Evolutionary conservation across 768 basidiomycete species (phyloP), one percentile per base, ranked within the genome.

Genomic region (Collybia sp.): DNA sequence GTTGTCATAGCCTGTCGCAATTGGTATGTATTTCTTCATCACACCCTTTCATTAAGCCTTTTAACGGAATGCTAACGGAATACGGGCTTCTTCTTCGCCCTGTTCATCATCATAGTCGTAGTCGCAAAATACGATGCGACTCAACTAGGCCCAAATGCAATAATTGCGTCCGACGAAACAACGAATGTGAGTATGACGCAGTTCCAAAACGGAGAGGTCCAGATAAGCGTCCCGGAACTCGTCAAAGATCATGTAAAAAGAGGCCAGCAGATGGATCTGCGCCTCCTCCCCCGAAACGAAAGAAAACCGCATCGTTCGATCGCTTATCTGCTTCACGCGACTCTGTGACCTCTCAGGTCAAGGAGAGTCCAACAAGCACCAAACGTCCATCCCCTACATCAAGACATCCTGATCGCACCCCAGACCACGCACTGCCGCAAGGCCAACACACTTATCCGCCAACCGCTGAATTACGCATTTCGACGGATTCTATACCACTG

Each of bases 211-310:
- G 89, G 50, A 77, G 88, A 50, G 89, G 89, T 2, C 88, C 88
- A 51, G 88, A 91, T 75, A 90, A 88, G 68, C 80, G 79, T 57
- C 88, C 88, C 48, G 88, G 88, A 20, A 89, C 87, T 47, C 78
- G 88, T 51, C 85, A 88, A 61, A 76, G 88, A 55, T 84, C 83
- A 46, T 89, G 86, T 75, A 90, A 90, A 79, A 90, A 88, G 72
- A 73, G 85, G 48, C 75, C 79, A 31, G 67, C 75, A 32, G 80
- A 82, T 51, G 76, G 70, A 43, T 68, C 75, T 51, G 67, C 62
- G 44, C 59, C 72, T 12, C 73, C 79, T 47, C 67, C 76, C 46
- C 61, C 73, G 42, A 83, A 83, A 64, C 73, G 78, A 58, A 80
- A 74, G 59, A 71, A 75, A 48, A 69, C 67, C 8, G 25, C 17